Evolutionary conservation across 1,284 basidiomycete species (phyloP), one percentile per base, ranked within the genome.

Genomic region (Sporisorium sorghi): DNA sequence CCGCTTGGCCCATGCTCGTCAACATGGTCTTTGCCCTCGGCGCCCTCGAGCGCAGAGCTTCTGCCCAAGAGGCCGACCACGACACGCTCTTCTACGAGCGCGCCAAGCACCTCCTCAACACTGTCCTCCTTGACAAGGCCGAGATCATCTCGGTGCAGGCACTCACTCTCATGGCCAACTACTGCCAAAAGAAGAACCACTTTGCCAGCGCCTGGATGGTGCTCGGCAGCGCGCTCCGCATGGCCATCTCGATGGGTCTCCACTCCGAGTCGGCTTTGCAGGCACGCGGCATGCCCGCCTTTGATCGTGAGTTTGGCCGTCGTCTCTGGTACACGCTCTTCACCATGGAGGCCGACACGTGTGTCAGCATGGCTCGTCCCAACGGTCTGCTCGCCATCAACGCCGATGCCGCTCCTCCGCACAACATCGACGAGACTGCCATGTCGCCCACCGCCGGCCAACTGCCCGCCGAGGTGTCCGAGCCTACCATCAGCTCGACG

Each of bases 1-100:
- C 58, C 7, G 64, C 68, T 24, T 75, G 73, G 73, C 55, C 63
- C 23, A 68, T 71, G 67, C 73, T 75, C 1, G 67, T 75, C 64
- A 75, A 75, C 73, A 75, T 75, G 73, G 73, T 75, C 23, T 75
- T 75, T 43, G 73, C 73, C 12, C 63, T 75, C 24, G 73, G 73
- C 21, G 64, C 73, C 19, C 66, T 71, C 32, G 73, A 75, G 58
- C 68, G 68, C 37, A 59, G 68, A 14, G 51, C 26, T 5, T 63
- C 66, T 19, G 68, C 67, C 4, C 48, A 68, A 7, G 73, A 70
- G 40, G 30, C 33, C 17, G 68, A 75, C 35, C 39, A 52, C 26
- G 67, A 70, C 51, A 52, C 57, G 6, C 59, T 64, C 55, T 75
- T 63, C 51, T 75, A 64, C 53, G 44, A 66, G 42, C 66, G 58